These are phyloP conservation scores for Phytophthora podocarpi DNA, from an alignment of 352 stramenopile species.

Conservation along the genomic window DNA sequence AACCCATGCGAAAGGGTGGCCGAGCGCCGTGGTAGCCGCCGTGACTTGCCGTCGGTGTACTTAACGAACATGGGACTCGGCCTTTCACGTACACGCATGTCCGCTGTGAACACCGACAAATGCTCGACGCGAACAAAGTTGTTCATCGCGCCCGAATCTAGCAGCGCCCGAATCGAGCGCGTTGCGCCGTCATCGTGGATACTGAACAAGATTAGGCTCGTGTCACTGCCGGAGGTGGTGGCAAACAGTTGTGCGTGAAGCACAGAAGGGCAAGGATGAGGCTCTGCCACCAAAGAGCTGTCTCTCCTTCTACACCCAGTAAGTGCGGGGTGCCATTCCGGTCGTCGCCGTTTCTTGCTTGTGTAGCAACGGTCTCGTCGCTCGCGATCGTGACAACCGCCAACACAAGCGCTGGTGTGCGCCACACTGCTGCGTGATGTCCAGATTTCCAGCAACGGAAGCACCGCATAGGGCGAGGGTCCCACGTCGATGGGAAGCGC, in stretches of 20 bases:
- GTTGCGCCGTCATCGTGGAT: slow-evolving; percentile 14
- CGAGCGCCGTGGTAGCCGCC: slow-evolving; percentile 14
- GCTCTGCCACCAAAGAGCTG: slow-evolving; percentile 8
- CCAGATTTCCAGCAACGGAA: background rate
- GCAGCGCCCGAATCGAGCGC: slow-evolving; percentile 4
- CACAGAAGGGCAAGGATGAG: slow-evolving; percentile 4
- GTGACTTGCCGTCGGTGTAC: slow-evolving; percentile 26
- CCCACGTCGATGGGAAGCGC: background rate
- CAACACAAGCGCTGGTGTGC: slow-evolving; percentile 1
- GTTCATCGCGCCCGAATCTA: slow-evolving; percentile 29
- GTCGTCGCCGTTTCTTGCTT: slow-evolving; percentile 10
- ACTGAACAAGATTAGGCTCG: slow-evolving; percentile 21
- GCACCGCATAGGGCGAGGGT: slow-evolving; percentile 3
- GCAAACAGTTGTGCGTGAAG: slow-evolving; percentile 13
- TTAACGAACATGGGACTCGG: slow-evolving; percentile 15
- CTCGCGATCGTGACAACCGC: background rate
- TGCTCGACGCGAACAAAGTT: slow-evolving; percentile 29
- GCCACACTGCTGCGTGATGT: slow-evolving; percentile 8
- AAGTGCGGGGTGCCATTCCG: slow-evolving; percentile 13
- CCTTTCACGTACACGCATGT: slow-evolving; percentile 13
- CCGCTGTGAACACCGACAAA: slow-evolving; percentile 12
- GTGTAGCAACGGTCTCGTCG: background rate
- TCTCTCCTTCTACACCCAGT: background rate
- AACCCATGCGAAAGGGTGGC: slow-evolving; percentile 18
- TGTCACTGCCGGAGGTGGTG: slow-evolving; percentile 19